These are phyloP conservation scores for Oxyria digyna DNA, from an alignment of 148 eudicot genomes.

Conservation along the genomic window DNA sequence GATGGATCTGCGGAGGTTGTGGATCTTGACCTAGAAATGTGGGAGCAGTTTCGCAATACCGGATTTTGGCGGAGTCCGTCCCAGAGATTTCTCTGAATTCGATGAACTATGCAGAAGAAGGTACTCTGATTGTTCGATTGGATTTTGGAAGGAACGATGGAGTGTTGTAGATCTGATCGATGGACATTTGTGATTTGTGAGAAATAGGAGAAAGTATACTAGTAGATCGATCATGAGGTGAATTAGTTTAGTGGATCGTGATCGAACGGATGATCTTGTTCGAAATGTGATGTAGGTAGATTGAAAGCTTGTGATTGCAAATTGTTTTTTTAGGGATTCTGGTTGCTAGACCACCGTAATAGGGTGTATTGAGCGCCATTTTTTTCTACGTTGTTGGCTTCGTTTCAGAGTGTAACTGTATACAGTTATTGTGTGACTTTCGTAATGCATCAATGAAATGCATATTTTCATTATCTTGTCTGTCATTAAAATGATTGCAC, in stretches of 20 bases:
- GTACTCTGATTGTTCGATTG: not conserved
- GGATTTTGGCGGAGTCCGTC: conserved; percentile 77
- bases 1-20: conserved; percentile 21
- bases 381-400: not conserved
- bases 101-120: not conserved
- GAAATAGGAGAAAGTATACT: not conserved
- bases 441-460: not conserved
- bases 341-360: conserved; percentile 2
- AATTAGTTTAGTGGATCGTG: not conserved
- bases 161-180: not conserved
- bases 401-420: not conserved
- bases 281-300: not conserved
- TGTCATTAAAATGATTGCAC: not conserved
- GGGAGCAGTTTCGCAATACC: conserved; percentile 42
- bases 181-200: not conserved
- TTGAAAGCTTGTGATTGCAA: not conserved
- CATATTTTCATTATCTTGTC: no score
- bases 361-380: not conserved
- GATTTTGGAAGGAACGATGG: not conserved
- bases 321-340: not conserved
- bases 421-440: conserved; percentile 1
- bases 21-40: conserved; percentile 45
- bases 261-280: not conserved
- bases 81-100: conserved; percentile 10
- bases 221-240: not conserved